Evolutionary conservation across 805 yeast genomes (phyloP).

Genomic region (Peterozyma toletana): DNA sequence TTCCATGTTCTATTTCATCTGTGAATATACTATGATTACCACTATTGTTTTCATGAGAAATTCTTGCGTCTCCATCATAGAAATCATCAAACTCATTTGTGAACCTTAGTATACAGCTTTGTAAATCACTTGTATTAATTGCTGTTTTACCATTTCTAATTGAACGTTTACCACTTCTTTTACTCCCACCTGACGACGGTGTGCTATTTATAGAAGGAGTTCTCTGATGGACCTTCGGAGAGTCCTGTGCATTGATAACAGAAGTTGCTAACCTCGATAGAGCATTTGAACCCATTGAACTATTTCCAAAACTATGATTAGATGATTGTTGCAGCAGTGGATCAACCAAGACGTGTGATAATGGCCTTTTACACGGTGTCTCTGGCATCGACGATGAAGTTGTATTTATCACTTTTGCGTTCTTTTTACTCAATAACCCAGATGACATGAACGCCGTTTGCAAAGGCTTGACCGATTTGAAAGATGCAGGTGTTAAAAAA

Average conservation of each 20-base stretch:
- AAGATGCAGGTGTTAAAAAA: constrained; percentile 47
- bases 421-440: constrained; percentile 62
- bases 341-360: constrained; percentile 16
- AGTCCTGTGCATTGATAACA: constrained; percentile 18
- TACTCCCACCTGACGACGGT: background rate
- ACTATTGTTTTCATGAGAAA: background rate
- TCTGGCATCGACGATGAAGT: constrained; percentile 41
- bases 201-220: constrained; percentile 13
- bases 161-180: constrained; percentile 1
- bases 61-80: constrained; percentile 14
- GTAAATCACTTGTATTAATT: constrained; percentile 30
- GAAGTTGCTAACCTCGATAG: constrained; percentile 21
- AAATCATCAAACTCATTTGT: constrained; percentile 34
- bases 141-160: constrained; percentile 8
- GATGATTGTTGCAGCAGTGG: constrained; percentile 2
- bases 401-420: constrained; percentile 14
- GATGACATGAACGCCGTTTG: constrained; percentile 78
- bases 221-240: constrained; percentile 8
- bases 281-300: constrained; percentile 7
- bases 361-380: constrained; percentile 53
- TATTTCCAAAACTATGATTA: constrained; percentile 15
- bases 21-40: constrained; percentile 20
- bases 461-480: constrained; percentile 71
- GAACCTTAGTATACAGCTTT: constrained; percentile 30
- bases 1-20: constrained; percentile 10